Conservation (phyloP, 2,329 filamentous ascomycete species). For the Beauveria bassiana region DNA sequence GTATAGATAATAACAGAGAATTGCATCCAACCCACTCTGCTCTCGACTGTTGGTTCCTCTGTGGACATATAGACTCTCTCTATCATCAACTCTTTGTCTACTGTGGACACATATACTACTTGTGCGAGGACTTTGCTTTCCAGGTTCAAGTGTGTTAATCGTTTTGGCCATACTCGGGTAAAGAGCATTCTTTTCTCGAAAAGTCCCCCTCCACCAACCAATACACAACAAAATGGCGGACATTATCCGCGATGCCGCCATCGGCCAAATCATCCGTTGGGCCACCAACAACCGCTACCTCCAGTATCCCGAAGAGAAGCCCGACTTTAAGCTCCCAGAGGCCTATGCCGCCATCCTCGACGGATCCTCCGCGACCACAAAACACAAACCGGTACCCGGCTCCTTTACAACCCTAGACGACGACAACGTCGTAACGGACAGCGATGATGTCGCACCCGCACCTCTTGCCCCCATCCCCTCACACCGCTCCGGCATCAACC, state of each 20-base stretch:
- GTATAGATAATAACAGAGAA: neutral
- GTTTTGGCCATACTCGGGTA: no score
- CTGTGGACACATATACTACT: no score
- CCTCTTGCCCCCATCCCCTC: neutral
- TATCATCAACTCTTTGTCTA: no score
- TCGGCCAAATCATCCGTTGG: constrained; percentile 52
- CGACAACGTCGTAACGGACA: neutral
- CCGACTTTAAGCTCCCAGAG: constrained; percentile 44
- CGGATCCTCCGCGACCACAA: constrained; percentile 18
- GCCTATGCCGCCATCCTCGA: constrained; percentile 29
- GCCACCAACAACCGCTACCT: constrained; percentile 44
- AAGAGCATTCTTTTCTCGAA: no score
- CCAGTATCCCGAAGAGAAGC: constrained; percentile 51
- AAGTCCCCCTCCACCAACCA: no score
- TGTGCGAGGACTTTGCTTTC: no score
- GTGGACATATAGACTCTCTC: no score
- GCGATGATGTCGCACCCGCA: neutral
- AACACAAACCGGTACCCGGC: neutral
- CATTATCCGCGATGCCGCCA: constrained; percentile 44
- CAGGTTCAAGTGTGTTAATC: no score
- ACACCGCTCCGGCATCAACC: constrained; percentile 13
- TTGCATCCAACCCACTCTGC: neutral
- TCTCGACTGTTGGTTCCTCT: no score
- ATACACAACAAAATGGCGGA: constrained; percentile 20
- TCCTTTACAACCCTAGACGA: neutral